Evolutionary conservation across 345 rosid species (phyloP).

Genomic region (Eucalyptus camaldulensis): DNA sequence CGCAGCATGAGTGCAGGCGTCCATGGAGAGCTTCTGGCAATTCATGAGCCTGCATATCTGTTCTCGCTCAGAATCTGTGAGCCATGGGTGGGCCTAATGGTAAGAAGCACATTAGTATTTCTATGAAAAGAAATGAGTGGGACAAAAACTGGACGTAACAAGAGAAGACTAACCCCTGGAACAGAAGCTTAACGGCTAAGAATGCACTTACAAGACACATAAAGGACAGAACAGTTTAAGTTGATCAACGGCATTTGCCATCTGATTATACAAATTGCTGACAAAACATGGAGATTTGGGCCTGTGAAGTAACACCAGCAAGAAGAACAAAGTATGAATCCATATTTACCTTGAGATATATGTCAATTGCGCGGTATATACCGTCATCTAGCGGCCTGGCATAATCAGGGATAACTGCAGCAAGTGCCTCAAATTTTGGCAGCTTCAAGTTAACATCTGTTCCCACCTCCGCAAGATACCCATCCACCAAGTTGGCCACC

Average conservation of each 20-base stretch:
- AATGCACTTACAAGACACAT: neutral
- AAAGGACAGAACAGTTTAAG: neutral
- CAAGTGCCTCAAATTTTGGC: slow-evolving; percentile 57
- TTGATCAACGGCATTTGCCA: neutral
- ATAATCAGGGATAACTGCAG: slow-evolving; percentile 58
- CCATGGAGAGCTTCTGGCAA: slow-evolving; percentile 87
- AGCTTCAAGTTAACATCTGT: slow-evolving; percentile 78
- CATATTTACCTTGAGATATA: slow-evolving; percentile 62
- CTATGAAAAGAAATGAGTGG: neutral
- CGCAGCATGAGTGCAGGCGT: slow-evolving; percentile 90
- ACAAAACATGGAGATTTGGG: neutral
- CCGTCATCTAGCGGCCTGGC: slow-evolving; percentile 79
- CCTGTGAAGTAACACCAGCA: slow-evolving; percentile 20
- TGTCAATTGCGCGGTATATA: slow-evolving; percentile 80
- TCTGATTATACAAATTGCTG: neutral
- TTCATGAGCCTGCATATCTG: slow-evolving; percentile 71
- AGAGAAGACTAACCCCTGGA: neutral
- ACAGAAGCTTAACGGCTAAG: neutral
- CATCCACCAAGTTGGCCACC: slow-evolving; percentile 74
- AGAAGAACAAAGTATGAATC: slow-evolving; percentile 4
- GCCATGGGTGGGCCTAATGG: slow-evolving; percentile 88
- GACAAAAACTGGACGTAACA: neutral
- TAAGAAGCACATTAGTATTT: neutral
- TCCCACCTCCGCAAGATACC: slow-evolving; percentile 82
- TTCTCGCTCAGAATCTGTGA: slow-evolving; percentile 71